Conservation (phyloP, 2,329 filamentous ascomycete species). For the Amesomyces nigricolor region DNA sequence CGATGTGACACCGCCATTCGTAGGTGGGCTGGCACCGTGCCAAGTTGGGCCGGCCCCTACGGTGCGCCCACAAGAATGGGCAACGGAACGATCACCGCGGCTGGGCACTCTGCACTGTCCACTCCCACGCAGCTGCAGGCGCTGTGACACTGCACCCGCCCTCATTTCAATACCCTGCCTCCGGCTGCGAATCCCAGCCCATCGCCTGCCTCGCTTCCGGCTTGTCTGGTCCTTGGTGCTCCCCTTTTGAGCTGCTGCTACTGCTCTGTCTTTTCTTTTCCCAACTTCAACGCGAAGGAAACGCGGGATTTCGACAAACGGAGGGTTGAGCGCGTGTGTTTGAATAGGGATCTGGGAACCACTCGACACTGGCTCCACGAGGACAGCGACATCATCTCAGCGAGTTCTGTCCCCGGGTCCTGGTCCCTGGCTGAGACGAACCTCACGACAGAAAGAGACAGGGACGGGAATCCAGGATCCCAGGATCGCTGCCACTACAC, state of each 20-base stretch:
- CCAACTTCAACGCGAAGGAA: slow-evolving; percentile 3
- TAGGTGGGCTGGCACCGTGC: slow-evolving; percentile 13
- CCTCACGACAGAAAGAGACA: background rate
- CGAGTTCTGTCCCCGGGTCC: background rate
- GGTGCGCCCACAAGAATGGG: slow-evolving; percentile 6
- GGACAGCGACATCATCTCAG: slow-evolving; percentile 15
- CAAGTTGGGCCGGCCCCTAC: background rate
- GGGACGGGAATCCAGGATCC: too few species aligned
- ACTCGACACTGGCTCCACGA: background rate
- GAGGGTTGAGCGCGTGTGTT: background rate
- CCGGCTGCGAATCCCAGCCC: slow-evolving; percentile 1
- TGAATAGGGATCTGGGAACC: background rate
- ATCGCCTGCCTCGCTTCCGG: background rate
- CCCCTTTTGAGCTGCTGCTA: background rate
- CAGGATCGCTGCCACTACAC: too few species aligned
- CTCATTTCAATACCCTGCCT: slow-evolving; percentile 24
- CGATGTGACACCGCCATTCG: slow-evolving; percentile 9
- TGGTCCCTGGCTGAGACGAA: slow-evolving; percentile 24
- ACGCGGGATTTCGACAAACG: slow-evolving; percentile 6
- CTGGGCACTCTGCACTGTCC: slow-evolving; percentile 7
- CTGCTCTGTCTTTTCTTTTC: background rate
- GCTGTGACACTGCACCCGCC: slow-evolving; percentile 22
- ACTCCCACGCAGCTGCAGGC: slow-evolving; percentile 24
- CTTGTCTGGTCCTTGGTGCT: slow-evolving; percentile 6
- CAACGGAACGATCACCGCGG: slow-evolving; percentile 11